Base-by-base conservation (phyloP, 768 basidiomycete genomes). In the Boletus subcaerulescens region DNA sequence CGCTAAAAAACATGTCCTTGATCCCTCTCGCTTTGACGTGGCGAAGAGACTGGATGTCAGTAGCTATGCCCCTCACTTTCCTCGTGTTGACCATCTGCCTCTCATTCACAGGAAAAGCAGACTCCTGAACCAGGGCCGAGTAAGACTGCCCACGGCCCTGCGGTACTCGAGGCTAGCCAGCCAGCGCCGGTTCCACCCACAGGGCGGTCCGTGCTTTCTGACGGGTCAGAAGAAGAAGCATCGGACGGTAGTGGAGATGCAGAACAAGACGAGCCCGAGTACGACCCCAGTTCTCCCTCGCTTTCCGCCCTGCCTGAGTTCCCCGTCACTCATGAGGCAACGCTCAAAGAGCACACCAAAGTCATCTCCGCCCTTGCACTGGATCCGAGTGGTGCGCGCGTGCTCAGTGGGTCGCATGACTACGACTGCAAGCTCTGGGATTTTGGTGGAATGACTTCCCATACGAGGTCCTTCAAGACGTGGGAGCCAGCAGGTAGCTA, bases 381-480 rank as follows among this genome's bases (percentile, higher is more conserved):
- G 45, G 97, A 99, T 72, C 91, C 94, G 8, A 91, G 95, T 20
- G 97, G 97, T 54, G 94, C 96, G 13, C 85, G 97, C 35, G 74
- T 99, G 31, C 73, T 91, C 17, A 90, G 92, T 10, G 97, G 97
- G 15, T 92, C 92, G 18, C 89, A 98, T 74, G 97, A 99, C 70
- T 98, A 98, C 67, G 97, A 99, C 72, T 87, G 89, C 72, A 98
- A 98, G 74, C 72, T 99, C 50, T 99, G 96, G 95, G 97, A 99
- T 73, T 98, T 98, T 72, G 96, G 96, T 62, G 97, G 97, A 15
- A 99, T 99, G 97, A 89, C 91, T 66, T 76, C 79, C 58, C 76
- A 85, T 59, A 86, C 87, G 72, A 92, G 92, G 72, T 95, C 97
- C 15, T 98, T 99, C 82, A 91, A 95, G 75, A 91, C 84, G 61